These are phyloP conservation scores for Ogataea nitratoaversa DNA, from an alignment of 805 yeast species.

Conservation along the genomic window DNA sequence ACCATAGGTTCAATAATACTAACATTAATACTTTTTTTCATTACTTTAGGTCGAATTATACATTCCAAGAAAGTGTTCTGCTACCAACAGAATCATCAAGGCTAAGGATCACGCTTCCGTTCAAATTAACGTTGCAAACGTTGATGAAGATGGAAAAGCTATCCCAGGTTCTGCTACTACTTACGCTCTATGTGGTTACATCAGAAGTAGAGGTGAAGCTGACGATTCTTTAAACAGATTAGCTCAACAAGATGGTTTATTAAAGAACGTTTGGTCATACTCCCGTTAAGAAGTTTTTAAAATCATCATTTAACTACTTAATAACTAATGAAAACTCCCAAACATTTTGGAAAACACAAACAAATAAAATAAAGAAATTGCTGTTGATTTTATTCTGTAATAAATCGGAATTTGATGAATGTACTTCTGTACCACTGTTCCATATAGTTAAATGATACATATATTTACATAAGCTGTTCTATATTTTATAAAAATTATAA, in stretches of 20 bases:
- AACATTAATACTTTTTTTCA: too few relatives aligned
- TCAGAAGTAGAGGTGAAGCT: conserved; percentile 99
- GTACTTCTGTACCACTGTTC: too few relatives aligned
- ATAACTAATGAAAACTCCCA: too few relatives aligned
- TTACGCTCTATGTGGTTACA: conserved; percentile 95
- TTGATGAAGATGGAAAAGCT: conserved; percentile 94
- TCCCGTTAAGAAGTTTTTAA: conserved; percentile 60
- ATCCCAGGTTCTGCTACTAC: conserved; percentile 87
- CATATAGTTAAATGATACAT: not conserved
- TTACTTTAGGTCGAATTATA: conserved; percentile 87
- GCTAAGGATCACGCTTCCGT: conserved; percentile 99
- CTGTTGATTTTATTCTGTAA: not conserved
- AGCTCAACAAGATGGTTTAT: conserved; percentile 97
- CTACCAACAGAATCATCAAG: conserved; percentile 99
- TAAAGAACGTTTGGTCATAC: conserved; percentile 94
- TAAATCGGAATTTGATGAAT: not conserved
- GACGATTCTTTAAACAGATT: conserved; percentile 99
- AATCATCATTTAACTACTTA: not conserved
- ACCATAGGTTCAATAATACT: too few relatives aligned
- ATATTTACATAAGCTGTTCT: not conserved
- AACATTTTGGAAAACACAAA: not conserved
- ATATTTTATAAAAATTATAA: not conserved
- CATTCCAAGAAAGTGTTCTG: conserved; percentile 99
- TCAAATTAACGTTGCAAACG: conserved; percentile 98
- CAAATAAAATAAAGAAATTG: not conserved